These are phyloP conservation scores for Ascosphaera pollenicola DNA, from an alignment of 2,329 filamentous ascomycete genomes.

Conservation along the genomic window DNA sequence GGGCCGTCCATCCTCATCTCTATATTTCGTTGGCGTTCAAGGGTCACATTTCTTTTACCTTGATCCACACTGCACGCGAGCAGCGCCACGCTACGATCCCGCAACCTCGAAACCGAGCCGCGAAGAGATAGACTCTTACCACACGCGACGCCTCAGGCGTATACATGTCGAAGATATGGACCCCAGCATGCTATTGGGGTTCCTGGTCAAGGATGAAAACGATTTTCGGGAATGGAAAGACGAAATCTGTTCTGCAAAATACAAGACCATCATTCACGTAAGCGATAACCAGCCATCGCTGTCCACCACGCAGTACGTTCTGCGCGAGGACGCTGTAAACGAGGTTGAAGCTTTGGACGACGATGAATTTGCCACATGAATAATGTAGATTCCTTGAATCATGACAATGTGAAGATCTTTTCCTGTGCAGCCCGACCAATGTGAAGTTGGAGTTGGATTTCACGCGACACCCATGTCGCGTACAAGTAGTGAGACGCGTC, in stretches of 20 bases:
- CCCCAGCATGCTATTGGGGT: slow-evolving; percentile 91
- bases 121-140: slow-evolving; percentile 62
- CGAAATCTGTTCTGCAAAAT: slow-evolving; percentile 32
- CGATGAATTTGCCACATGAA: slow-evolving; percentile 14
- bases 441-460: no score
- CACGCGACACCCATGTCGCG: no score
- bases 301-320: slow-evolving; percentile 28
- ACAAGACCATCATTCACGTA: slow-evolving; percentile 66
- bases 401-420: no score
- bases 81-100: slow-evolving; percentile 42
- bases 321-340: slow-evolving; percentile 55
- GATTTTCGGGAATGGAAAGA: slow-evolving; percentile 73
- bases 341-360: slow-evolving; percentile 82
- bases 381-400: neutral
- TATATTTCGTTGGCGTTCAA: slow-evolving; percentile 53
- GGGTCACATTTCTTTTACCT: slow-evolving; percentile 78
- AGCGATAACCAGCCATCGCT: slow-evolving; percentile 43
- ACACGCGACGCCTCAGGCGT: slow-evolving; percentile 63
- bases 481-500: no score
- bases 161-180: slow-evolving; percentile 86
- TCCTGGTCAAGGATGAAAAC: slow-evolving; percentile 58
- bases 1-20: slow-evolving; percentile 75
- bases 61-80: slow-evolving; percentile 73
- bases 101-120: slow-evolving; percentile 36
- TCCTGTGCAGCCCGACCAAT: no score